Evolutionary conservation across 176 grass and related monocot species (phyloP).

Genomic region (Melocanna baccifera): DNA sequence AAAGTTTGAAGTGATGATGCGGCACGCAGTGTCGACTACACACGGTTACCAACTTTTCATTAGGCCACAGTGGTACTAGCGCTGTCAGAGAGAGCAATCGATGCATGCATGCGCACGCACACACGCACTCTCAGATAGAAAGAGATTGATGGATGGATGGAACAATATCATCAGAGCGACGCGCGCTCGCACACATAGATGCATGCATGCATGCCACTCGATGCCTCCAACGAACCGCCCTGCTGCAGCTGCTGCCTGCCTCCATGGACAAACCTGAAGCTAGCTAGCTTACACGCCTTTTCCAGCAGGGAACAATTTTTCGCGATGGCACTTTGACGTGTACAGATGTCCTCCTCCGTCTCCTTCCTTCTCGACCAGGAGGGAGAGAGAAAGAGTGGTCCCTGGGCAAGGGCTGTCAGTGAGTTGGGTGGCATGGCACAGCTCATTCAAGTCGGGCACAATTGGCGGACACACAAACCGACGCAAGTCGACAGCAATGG

Average conservation of each 20-base stretch:
- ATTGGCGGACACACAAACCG: slow-evolving; percentile 13
- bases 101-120: slow-evolving; percentile 24
- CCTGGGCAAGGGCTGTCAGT: not conserved
- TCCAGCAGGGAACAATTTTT: slow-evolving; percentile 39
- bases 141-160: slow-evolving; percentile 22
- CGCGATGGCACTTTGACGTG: slow-evolving; percentile 9
- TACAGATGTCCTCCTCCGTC: not conserved
- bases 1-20: slow-evolving; percentile 4
- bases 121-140: slow-evolving; percentile 22
- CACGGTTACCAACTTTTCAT: not conserved
- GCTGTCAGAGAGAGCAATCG: slow-evolving; percentile 33
- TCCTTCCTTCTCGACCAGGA: not conserved
- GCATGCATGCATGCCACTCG: not conserved
- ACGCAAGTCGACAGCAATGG: slow-evolving; percentile 14
- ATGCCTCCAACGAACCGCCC: not conserved
- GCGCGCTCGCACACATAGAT: not conserved
- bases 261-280: slow-evolving; percentile 17
- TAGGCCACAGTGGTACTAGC: not conserved
- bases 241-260: not conserved
- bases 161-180: slow-evolving; percentile 32
- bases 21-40: not conserved
- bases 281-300: slow-evolving; percentile 42
- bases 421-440: slow-evolving; percentile 29
- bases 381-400: not conserved
- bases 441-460: slow-evolving; percentile 45